Percentiles rank a stretch among this genome's conserved stretches.
Conservation (phyloP, 129 eudicot genomes). For the Gnaphalium uliginosum region DNA sequence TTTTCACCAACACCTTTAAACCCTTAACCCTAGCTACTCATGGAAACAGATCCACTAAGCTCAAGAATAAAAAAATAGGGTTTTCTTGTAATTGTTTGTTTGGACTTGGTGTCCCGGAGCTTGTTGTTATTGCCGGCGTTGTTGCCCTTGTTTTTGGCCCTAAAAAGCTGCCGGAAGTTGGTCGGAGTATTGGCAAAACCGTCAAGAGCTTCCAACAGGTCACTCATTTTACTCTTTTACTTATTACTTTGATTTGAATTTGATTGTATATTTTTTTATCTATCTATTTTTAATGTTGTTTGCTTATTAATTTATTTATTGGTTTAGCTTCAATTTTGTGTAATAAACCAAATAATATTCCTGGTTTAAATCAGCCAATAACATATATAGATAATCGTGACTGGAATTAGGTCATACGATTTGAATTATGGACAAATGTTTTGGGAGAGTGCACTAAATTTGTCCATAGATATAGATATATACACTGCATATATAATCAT, state of each 20-base stretch:
- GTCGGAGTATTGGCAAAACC: constrained; percentile 87
- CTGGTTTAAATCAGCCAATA: too few species aligned
- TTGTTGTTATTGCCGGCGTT: constrained; percentile 90
- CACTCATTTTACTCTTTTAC: neutral
- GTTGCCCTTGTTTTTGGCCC: constrained; percentile 92
- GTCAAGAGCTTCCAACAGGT: constrained; percentile 98
- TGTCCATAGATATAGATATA: too few species aligned
- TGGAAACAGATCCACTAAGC: constrained; percentile 16
- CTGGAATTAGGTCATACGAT: too few species aligned
- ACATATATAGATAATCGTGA: too few species aligned
- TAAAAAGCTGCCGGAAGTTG: constrained; percentile 87
- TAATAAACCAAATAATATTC: too few species aligned
- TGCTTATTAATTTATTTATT: neutral
- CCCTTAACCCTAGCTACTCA: constrained; percentile 25
- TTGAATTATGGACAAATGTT: too few species aligned
- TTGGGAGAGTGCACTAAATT: too few species aligned
- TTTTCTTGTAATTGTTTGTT: constrained; percentile 66
- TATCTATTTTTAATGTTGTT: neutral
- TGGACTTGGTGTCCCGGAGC: constrained; percentile 97
- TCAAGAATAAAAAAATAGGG: constrained; percentile 27
- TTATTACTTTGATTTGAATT: too few species aligned
- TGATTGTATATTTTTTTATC: too few species aligned
- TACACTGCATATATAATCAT: too few species aligned
- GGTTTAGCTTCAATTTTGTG: neutral
- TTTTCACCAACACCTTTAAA: constrained; percentile 35